Percentiles rank a stretch among this genome's conserved stretches.
Conservation (phyloP, 805 yeast genomes). For the Candida vaughaniae region DNA sequence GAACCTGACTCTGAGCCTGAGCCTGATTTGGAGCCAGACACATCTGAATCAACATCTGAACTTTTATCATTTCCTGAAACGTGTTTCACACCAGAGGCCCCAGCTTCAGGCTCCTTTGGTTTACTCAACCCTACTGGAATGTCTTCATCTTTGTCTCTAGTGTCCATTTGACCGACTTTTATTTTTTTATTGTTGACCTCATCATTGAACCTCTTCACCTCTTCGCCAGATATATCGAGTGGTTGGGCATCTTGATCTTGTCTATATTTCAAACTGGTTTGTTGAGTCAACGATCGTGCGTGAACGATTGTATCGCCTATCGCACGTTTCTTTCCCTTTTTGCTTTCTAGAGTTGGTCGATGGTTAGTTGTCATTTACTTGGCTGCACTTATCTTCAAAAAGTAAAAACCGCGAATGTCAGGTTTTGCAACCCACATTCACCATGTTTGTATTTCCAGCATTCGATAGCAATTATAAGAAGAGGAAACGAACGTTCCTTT, state of each 20-base stretch:
- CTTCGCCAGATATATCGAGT: constrained; percentile 8
- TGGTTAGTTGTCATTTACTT: constrained; percentile 40
- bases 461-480: constrained; percentile 30
- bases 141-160: background rate
- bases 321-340: constrained; percentile 30
- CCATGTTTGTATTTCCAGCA: constrained; percentile 37
- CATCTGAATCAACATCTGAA: background rate
- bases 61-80: background rate
- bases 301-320: constrained; percentile 38
- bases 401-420: constrained; percentile 1
- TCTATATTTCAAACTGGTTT: constrained; percentile 31
- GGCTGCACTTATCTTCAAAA: background rate
- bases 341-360: constrained; percentile 42
- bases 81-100: background rate
- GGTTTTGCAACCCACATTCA: constrained; percentile 4
- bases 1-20: background rate
- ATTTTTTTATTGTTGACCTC: background rate
- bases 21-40: background rate
- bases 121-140: background rate
- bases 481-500: constrained; percentile 30
- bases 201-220: constrained; percentile 5
- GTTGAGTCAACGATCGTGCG: constrained; percentile 32
- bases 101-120: background rate
- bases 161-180: background rate
- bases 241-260: constrained; percentile 25